These are phyloP conservation scores for Epichloe baconii DNA, from an alignment of 2,329 filamentous ascomycete species.

Conservation along the genomic window DNA sequence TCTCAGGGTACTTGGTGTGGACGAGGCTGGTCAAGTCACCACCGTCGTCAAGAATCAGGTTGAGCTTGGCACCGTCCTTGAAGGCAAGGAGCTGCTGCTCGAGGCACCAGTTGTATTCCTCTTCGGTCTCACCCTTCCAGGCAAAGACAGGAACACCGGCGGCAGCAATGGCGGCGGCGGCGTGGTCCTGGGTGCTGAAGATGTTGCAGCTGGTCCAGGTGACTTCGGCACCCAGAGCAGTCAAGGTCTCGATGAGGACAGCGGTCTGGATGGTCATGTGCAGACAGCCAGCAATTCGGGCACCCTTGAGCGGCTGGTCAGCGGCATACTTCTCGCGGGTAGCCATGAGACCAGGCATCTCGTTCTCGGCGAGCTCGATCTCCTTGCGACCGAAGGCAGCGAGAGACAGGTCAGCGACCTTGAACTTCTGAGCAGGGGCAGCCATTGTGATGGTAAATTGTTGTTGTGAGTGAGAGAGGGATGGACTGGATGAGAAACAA, in stretches of 20 bases:
- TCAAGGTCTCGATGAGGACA: constrained; percentile 97
- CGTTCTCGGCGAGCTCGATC: constrained; percentile 92
- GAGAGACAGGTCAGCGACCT: constrained; percentile 96
- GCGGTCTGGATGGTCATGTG: constrained; percentile 99
- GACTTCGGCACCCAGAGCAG: constrained; percentile 87
- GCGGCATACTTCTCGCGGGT: constrained; percentile 81
- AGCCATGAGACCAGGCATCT: constrained; percentile 97
- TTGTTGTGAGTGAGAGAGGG: constrained; percentile 6
- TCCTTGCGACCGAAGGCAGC: constrained; percentile 98
- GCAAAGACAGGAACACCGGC: constrained; percentile 75
- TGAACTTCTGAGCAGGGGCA: constrained; percentile 86
- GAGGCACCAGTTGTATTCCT: constrained; percentile 99
- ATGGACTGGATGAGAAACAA: constrained; percentile 7
- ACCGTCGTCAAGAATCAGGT: constrained; percentile 98
- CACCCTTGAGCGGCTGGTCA: constrained; percentile 89
- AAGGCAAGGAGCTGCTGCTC: constrained; percentile 96
- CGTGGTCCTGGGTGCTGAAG: constrained; percentile 98
- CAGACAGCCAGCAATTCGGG: constrained; percentile 92
- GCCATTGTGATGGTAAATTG: constrained; percentile 34
- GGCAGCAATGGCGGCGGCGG: constrained; percentile 92
- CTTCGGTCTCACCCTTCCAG: constrained; percentile 88
- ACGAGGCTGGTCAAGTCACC: constrained; percentile 94
- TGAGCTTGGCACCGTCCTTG: constrained; percentile 92
- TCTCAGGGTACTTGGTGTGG: constrained; percentile 96
- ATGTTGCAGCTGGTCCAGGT: constrained; percentile 99